Evolutionary conservation across 768 basidiomycete genomes (phyloP).

Genomic region (Tulasnella sp.): DNA sequence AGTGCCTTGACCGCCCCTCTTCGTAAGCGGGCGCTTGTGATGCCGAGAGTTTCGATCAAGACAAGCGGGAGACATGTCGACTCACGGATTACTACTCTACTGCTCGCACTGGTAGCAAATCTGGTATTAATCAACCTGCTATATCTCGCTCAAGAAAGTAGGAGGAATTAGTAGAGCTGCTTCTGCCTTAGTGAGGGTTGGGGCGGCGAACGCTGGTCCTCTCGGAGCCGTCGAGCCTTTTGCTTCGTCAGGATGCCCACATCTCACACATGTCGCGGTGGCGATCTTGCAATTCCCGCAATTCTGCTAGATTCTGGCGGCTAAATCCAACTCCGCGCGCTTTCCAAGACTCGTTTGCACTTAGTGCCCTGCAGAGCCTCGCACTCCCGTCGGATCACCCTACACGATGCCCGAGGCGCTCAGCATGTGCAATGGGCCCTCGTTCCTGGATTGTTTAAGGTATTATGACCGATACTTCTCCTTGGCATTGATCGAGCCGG

Average conservation of each 20-base stretch:
- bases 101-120: conserved; percentile 42
- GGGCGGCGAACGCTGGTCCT: conserved; percentile 62
- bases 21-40: neutral
- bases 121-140: conserved; percentile 85
- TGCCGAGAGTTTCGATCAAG: neutral
- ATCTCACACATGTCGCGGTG: too few relatives aligned
- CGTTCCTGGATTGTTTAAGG: neutral
- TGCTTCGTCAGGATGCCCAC: conserved; percentile 47
- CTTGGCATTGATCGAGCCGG: neutral
- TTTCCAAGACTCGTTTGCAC: too few relatives aligned
- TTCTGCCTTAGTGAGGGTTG: neutral
- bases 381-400: neutral
- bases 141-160: conserved; percentile 68
- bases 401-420: neutral
- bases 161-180: conserved; percentile 30
- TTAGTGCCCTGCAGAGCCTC: neutral
- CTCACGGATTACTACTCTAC: neutral
- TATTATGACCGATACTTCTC: neutral
- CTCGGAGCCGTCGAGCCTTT: conserved; percentile 85
- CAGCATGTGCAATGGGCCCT: neutral
- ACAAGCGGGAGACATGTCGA: neutral
- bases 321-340: too few relatives aligned
- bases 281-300: too few relatives aligned
- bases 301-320: too few relatives aligned
- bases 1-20: neutral